These are phyloP conservation scores for Hibiscus syriacus DNA, from an alignment of 345 rosid species.

Conservation along the genomic window DNA sequence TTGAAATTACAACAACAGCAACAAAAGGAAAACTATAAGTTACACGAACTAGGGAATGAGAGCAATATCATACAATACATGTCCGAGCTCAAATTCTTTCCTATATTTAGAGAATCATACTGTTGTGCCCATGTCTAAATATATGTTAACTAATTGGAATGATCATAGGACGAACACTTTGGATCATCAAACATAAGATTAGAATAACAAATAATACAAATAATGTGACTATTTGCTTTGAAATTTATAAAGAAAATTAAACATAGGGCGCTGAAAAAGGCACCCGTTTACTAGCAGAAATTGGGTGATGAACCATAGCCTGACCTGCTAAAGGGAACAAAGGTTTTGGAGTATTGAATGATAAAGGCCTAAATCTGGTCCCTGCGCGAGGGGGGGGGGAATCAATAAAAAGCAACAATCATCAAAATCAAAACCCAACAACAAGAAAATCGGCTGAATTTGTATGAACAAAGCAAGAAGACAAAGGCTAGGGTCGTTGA, in stretches of 20 bases:
- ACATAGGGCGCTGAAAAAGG: neutral
- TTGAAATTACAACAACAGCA: neutral
- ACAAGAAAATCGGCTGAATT: neutral
- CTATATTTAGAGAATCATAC: too few relatives aligned
- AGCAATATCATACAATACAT: too few relatives aligned
- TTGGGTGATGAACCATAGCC: constrained; percentile 85
- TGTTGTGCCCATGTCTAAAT: too few relatives aligned
- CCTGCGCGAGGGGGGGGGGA: constrained; percentile 28
- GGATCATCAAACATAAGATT: neutral
- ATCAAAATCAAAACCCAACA: constrained; percentile 7
- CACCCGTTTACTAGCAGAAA: constrained; percentile 83
- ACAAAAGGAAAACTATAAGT: neutral
- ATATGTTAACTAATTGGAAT: too few relatives aligned
- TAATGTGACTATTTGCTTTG: neutral
- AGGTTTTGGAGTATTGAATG: too few relatives aligned
- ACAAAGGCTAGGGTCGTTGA: constrained; percentile 7
- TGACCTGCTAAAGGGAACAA: constrained; percentile 84
- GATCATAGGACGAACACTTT: neutral
- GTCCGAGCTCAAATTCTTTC: too few relatives aligned
- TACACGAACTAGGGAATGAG: too few relatives aligned
- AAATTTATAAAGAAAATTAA: neutral
- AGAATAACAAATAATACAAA: neutral
- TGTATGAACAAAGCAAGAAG: too few relatives aligned
- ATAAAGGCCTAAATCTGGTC: too few relatives aligned
- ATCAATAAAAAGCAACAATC: neutral